Evolutionary conservation across 1,284 basidiomycete genomes (phyloP).

Genomic region (Anthracocystis walkeri): DNA sequence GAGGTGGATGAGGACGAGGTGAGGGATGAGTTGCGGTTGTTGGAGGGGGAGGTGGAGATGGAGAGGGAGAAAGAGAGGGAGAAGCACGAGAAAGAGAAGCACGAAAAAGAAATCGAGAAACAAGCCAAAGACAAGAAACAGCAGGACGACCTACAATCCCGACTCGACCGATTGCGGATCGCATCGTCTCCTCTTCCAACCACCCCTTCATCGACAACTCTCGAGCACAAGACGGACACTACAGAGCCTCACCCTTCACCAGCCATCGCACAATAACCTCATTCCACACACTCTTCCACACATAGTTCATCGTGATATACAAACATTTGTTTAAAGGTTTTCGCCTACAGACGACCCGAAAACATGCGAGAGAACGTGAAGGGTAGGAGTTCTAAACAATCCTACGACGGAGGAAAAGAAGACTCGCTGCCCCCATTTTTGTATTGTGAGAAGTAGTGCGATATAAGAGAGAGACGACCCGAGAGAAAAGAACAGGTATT

Average conservation of each 20-base stretch:
- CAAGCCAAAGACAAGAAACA: constrained; percentile 4
- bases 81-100: constrained; percentile 19
- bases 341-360: neutral
- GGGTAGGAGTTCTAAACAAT: neutral
- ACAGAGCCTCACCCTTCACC: neutral
- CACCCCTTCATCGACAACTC: neutral
- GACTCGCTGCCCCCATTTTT: constrained; percentile 4
- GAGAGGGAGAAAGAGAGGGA: constrained; percentile 16
- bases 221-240: neutral
- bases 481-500: constrained; percentile 12
- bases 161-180: constrained; percentile 19
- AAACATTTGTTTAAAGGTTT: no score
- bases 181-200: neutral
- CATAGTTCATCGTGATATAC: no score
- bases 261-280: constrained; percentile 2
- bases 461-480: constrained; percentile 10
- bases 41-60: constrained; percentile 22
- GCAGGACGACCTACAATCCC: constrained; percentile 13
- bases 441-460: constrained; percentile 8
- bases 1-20: constrained; percentile 29
- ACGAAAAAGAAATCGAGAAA: no score
- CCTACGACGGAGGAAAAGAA: neutral
- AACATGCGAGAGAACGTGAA: neutral
- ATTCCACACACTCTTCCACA: no score
- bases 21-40: constrained; percentile 18